Evolutionary conservation across 2,329 filamentous ascomycete genomes (phyloP).

Genomic region (Aureobasidium uvarum): DNA sequence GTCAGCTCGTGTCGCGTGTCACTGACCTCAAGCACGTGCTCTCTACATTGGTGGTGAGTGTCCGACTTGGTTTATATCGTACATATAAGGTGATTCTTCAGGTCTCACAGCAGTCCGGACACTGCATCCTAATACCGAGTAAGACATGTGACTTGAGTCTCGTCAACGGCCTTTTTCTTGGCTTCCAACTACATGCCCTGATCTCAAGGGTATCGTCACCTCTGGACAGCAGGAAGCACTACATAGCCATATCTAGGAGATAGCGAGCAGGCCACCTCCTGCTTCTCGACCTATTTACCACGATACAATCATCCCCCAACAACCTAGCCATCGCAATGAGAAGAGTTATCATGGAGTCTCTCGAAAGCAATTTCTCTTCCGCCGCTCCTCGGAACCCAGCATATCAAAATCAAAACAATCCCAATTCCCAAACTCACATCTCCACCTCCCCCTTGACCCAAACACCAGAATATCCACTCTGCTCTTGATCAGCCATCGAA

Average conservation of each 20-base stretch:
- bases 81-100: neutral
- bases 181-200: neutral
- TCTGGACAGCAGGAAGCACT: neutral
- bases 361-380: neutral
- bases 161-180: neutral
- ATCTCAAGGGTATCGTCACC: neutral
- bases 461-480: too few species aligned
- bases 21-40: conserved; percentile 1
- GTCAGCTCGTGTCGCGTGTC: conserved; percentile 16
- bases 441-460: neutral
- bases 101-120: neutral
- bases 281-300: neutral
- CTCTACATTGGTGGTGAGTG: neutral
- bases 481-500: neutral
- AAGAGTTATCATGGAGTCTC: neutral
- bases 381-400: too few species aligned
- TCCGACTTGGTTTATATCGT: neutral
- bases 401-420: too few species aligned
- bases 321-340: too few species aligned
- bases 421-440: neutral
- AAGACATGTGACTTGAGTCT: neutral
- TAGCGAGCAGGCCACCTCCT: neutral
- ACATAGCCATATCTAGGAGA: neutral
- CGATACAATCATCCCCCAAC: neutral
- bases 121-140: neutral